Percentiles rank a stretch among this genome's conserved stretches.
These are phyloP conservation scores for Quercus ilex DNA, from an alignment of 306 rosid genomes.

Conservation along the genomic window DNA sequence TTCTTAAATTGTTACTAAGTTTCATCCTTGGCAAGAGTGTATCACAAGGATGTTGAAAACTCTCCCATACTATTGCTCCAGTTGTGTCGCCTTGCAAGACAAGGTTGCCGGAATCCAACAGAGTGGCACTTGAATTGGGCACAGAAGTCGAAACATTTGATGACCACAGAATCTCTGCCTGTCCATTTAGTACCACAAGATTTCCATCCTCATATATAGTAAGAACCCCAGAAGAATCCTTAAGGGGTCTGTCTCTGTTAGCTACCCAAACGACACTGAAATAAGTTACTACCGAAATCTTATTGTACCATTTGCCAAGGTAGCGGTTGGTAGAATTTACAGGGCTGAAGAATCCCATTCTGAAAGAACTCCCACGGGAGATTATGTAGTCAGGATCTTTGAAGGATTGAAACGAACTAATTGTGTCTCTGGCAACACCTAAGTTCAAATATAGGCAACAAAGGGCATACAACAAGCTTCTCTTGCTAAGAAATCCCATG, in stretches of 20 bases:
- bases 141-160: too few species aligned
- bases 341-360: constrained; percentile 26
- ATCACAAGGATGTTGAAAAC: constrained; percentile 19
- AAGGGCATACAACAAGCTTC: background rate
- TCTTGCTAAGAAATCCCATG: background rate
- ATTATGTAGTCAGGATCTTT: background rate
- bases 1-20: background rate
- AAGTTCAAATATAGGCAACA: background rate
- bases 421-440: background rate
- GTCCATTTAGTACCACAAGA: constrained; percentile 4
- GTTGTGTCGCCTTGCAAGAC: too few species aligned
- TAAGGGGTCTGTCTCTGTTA: background rate
- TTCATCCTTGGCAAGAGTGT: constrained; percentile 5
- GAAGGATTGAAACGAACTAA: background rate
- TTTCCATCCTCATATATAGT: background rate
- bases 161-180: too few species aligned
- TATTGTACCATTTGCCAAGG: constrained; percentile 14
- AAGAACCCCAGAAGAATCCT: background rate
- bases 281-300: background rate
- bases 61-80: constrained; percentile 13
- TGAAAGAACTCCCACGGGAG: background rate
- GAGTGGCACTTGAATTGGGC: too few species aligned
- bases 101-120: too few species aligned
- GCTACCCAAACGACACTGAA: background rate
- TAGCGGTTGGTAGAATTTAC: background rate